Evolutionary conservation across 2,329 filamentous ascomycete species (phyloP), one percentile per base, ranked within the genome.

Genomic region (Sporothrix euskadiensis): DNA sequence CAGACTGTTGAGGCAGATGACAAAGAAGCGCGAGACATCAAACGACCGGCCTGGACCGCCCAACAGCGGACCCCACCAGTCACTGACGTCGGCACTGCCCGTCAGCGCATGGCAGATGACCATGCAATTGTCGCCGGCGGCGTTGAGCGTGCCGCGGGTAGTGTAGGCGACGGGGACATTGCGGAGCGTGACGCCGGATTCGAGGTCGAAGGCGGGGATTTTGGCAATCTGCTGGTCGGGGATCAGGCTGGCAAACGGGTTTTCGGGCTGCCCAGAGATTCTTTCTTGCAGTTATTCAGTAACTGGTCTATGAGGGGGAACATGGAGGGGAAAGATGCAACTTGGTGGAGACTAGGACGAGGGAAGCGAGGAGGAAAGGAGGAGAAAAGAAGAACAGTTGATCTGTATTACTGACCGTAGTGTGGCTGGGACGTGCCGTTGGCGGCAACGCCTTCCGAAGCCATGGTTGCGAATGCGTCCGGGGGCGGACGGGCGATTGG

Each of bases 31-130:
- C 26, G 91, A 93, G 65, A 89, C 91, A 80, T 97, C 93, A 79
- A 96, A 95, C 1, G 91, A 92, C 76, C 91, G 89, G 1, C 92
- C 93, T 70, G 91, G 88, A 0, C 92, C 92, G 47, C 92, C 92
- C 1, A 96, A 86, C 22, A 96, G 84, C 49, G 93, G 93, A 0
- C 93, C 93, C 93, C 93, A 96, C 93, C 93, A 97, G 81, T 96
- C 93, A 77, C 89, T 87, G 39, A 95, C 93, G 82, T 96, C 93
- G 71, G 93, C 92, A 77, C 92, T 94, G 78, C 93, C 93, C 4
- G 93, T 96, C 79, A 97, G 85, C 70, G 93, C 93, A 82, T 96
- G 93, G 81, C 93, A 97, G 77, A 92, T 91, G 32, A 92, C 87
- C 90, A 92, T 91, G 78, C 86, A 89, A 84, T 92, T 92, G 81